Evolutionary conservation across 208 protist genomes (phyloP), one percentile per base, ranked within the genome.

Genomic region (Phytomonas sp.): DNA sequence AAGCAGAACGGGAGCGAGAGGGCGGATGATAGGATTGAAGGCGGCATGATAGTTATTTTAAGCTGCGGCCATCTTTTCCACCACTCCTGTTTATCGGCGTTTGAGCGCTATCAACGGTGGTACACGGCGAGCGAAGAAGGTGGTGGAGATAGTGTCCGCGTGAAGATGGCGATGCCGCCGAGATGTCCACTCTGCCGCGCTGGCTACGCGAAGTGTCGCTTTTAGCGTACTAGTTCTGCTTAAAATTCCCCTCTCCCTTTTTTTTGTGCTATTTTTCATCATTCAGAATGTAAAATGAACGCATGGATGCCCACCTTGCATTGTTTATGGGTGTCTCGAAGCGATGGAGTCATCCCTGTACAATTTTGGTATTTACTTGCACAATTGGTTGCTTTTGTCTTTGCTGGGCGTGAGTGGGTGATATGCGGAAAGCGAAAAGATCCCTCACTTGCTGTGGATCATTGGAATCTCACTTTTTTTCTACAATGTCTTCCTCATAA

Each of bases 11-110:
- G n/a, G n/a, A n/a, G n/a, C n/a, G n/a, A n/a, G n/a, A n/a, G n/a
- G n/a, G n/a, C n/a, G n/a, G n/a, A n/a, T n/a, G n/a, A n/a, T n/a
- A n/a, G n/a, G n/a, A n/a, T n/a, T n/a, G n/a, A 31, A n/a, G 61
- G 37, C 11, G 73, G 82, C 4, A 67, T 69, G 33, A 85, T 84
- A 28, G 69, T 89, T 11, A 84, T 96, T 30, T 75, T 96, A 2
- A 96, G 91, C 72, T 96, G 91, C 74, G 84, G 86, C 6, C 88
- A 96, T 66, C 88, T 74, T 69, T 93, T 93, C 46, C 91, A 96
- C 76, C 74, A 78, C 20, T 60, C 76, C 20, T 96, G 91, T 71
- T 77, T 96, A 11, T 62, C 68, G 0, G 72, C 72, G n/a, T 94
- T 93, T 82, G 88, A 96, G 74, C 75, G 64, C 7, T 93, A 86